These are phyloP conservation scores for Thalassiosira oceanica DNA, from an alignment of 352 stramenopile genomes.

Conservation along the genomic window DNA sequence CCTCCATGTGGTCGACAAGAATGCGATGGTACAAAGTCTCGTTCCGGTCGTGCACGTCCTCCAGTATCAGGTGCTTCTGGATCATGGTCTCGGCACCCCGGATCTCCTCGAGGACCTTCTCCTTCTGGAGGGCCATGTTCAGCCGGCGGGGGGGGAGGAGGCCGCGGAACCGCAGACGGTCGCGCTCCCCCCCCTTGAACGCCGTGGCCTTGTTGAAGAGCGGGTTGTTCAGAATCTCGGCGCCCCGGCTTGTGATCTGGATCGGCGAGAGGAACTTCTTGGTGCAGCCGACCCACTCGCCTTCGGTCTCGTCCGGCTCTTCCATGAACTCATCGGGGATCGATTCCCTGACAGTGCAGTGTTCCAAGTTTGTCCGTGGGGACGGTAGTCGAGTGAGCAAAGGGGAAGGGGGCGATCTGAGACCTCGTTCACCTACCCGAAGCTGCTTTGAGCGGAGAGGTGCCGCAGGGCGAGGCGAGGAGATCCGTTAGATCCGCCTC, in stretches of 20 bases:
- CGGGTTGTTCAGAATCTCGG: conserved; percentile 84
- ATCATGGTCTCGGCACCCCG: conserved; percentile 86
- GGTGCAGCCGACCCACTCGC: conserved; percentile 73
- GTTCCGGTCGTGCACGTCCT: conserved; percentile 94
- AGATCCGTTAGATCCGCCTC: too few relatives aligned
- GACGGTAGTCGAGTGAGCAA: too few relatives aligned
- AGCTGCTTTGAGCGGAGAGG: too few relatives aligned
- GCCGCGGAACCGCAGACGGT: conserved; percentile 87
- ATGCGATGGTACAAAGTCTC: conserved; percentile 94
- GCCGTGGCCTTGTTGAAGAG: conserved; percentile 90
- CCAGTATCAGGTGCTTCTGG: conserved; percentile 92
- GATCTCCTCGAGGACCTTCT: conserved; percentile 86
- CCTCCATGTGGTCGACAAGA: conserved; percentile 82
- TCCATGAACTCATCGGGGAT: conserved; percentile 18
- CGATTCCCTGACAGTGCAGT: conserved; percentile 5
- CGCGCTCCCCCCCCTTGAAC: conserved; percentile 89
- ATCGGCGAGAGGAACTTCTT: conserved; percentile 69
- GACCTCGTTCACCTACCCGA: too few relatives aligned
- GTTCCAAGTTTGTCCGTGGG: too few relatives aligned
- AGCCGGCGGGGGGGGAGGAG: conserved; percentile 86
- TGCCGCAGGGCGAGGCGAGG: too few relatives aligned
- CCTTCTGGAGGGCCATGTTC: conserved; percentile 86
- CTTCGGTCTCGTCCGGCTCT: conserved; percentile 33
- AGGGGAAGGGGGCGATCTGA: too few relatives aligned
- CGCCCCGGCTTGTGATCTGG: conserved; percentile 45